These are phyloP conservation scores for Ophiostoma quercus DNA, from an alignment of 2,329 filamentous ascomycete genomes.

Conservation along the genomic window DNA sequence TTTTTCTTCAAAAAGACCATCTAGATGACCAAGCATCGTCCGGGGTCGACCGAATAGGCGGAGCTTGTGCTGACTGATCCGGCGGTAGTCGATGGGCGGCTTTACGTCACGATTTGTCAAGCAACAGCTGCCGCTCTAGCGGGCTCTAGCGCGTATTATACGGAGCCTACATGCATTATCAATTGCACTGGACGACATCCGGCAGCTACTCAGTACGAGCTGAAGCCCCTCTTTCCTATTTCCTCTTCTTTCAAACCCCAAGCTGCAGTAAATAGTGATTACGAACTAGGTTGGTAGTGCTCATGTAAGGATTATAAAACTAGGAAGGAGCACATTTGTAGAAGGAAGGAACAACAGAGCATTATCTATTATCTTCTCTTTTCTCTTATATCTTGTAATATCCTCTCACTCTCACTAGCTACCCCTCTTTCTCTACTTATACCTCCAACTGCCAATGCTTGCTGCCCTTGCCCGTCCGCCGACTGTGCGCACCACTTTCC, in stretches of 20 bases:
- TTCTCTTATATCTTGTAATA: background rate
- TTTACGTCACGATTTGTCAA: constrained; percentile 27
- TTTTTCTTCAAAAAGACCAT: too few species aligned
- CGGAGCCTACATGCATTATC: constrained; percentile 4
- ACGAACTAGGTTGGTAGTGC: background rate
- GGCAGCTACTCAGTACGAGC: background rate
- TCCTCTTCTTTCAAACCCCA: background rate
- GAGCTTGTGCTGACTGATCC: constrained; percentile 3
- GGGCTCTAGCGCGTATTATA: background rate
- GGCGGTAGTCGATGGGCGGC: background rate
- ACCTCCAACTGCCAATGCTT: constrained; percentile 18
- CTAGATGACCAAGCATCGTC: background rate
- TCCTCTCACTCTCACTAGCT: background rate
- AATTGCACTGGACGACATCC: background rate
- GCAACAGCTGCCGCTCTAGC: background rate
- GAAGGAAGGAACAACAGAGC: background rate
- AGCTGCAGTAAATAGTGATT: background rate
- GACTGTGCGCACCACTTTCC: constrained; percentile 19
- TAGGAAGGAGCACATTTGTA: background rate
- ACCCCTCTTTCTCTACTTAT: constrained; percentile 6
- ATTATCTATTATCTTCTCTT: background rate
- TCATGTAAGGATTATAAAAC: constrained; percentile 21
- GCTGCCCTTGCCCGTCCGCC: constrained; percentile 20
- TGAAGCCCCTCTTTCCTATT: background rate
- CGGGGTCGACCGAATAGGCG: background rate